Conservation (phyloP, 1,284 basidiomycete species). For the Papiliotrema fonsecae region DNA sequence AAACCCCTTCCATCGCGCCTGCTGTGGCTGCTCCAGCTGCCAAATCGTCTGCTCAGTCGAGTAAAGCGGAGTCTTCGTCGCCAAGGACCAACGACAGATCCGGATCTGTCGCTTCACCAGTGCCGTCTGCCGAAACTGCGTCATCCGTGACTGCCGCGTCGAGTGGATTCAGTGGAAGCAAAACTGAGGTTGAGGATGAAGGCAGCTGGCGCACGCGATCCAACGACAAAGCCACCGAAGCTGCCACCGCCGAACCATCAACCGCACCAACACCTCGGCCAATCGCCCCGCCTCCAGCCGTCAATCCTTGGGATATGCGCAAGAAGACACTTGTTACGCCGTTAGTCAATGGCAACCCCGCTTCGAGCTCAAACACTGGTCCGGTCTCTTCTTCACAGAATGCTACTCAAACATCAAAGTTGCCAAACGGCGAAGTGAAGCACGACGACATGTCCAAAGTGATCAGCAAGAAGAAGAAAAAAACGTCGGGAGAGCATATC, state of each 20-base stretch:
- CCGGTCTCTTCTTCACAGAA: too few relatives aligned
- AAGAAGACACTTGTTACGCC: slow-evolving; percentile 19
- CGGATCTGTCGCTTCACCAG: slow-evolving; percentile 16
- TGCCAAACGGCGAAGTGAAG: slow-evolving; percentile 12
- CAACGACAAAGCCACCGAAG: neutral
- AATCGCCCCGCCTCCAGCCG: slow-evolving; percentile 19
- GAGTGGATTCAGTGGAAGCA: slow-evolving; percentile 9
- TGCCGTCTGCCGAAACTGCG: slow-evolving; percentile 12
- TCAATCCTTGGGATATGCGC: slow-evolving; percentile 40
- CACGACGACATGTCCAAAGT: slow-evolving; percentile 11
- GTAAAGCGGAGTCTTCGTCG: slow-evolving; percentile 17
- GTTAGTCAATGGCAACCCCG: too few relatives aligned
- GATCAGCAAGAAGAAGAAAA: slow-evolving; percentile 16
- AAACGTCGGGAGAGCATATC: slow-evolving; percentile 3
- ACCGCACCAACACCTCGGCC: neutral
- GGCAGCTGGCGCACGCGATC: slow-evolving; percentile 25
- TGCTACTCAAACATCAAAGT: too few relatives aligned
- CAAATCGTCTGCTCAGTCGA: neutral
- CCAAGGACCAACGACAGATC: slow-evolving; percentile 21
- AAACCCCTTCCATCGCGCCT: neutral
- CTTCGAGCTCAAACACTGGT: too few relatives aligned
- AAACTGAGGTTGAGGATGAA: slow-evolving; percentile 23
- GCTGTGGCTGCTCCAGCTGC: neutral
- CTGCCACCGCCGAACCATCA: neutral
- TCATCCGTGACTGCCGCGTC: slow-evolving; percentile 13